These are phyloP conservation scores for Ambrosia artemisiifolia DNA, from an alignment of 129 eudicot species.

Conservation along the genomic window DNA sequence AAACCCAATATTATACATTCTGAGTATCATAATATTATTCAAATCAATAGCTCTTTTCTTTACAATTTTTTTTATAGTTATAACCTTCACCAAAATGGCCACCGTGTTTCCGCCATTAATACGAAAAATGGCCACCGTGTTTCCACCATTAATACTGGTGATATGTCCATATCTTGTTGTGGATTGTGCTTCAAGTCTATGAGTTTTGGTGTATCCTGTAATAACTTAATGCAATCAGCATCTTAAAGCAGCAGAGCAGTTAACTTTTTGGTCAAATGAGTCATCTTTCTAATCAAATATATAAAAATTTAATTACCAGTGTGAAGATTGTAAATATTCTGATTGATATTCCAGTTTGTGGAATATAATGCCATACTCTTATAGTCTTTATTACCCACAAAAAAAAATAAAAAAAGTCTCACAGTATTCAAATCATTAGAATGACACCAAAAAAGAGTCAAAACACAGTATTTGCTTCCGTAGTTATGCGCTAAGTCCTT, in stretches of 20 bases:
- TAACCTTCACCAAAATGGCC: too few relatives aligned
- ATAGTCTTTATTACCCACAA: neutral
- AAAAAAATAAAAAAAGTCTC: neutral
- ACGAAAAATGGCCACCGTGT: slow-evolving; percentile 83
- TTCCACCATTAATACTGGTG: slow-evolving; percentile 30
- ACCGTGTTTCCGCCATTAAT: slow-evolving; percentile 58
- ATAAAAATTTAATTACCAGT: neutral
- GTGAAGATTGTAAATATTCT: neutral
- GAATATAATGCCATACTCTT: neutral
- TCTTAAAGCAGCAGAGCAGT: neutral
- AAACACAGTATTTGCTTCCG: slow-evolving; percentile 2
- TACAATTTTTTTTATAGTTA: too few relatives aligned
- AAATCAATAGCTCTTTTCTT: too few relatives aligned
- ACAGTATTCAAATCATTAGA: neutral
- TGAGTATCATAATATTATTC: too few relatives aligned
- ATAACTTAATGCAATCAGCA: slow-evolving; percentile 3
- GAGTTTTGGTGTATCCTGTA: slow-evolving; percentile 62
- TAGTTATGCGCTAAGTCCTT: slow-evolving; percentile 19
- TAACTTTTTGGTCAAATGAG: slow-evolving; percentile 20
- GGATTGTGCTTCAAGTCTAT: slow-evolving; percentile 52
- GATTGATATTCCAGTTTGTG: neutral
- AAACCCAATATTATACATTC: too few relatives aligned
- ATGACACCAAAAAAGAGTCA: slow-evolving; percentile 22
- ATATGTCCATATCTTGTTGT: slow-evolving; percentile 28
- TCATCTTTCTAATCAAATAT: neutral